A percentile compares a stretch with the other conserved stretches of the same genome.
These are phyloP conservation scores for Myriosclerotinia scirpicola DNA, from an alignment of 2,329 filamentous ascomycete genomes.

Conservation along the genomic window DNA sequence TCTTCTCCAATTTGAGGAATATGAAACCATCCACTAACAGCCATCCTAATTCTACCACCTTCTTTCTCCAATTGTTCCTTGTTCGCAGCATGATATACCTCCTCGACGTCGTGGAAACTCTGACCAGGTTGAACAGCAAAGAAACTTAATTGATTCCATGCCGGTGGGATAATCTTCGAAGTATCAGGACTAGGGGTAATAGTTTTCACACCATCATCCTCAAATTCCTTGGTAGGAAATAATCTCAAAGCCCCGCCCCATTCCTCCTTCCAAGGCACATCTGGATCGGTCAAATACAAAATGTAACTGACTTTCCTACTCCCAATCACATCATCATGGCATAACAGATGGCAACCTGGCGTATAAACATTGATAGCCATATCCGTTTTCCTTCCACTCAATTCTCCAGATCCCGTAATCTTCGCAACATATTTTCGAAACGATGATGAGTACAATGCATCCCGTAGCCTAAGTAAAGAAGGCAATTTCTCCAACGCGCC, in stretches of 20 bases:
- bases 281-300: constrained; percentile 90
- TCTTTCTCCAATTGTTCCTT: constrained; percentile 63
- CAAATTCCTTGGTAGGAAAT: constrained; percentile 68
- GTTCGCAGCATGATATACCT: constrained; percentile 76
- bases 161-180: constrained; percentile 81
- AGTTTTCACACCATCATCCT: constrained; percentile 70
- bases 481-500: constrained; percentile 82
- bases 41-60: constrained; percentile 84
- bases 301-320: constrained; percentile 95
- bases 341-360: constrained; percentile 90
- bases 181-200: constrained; percentile 78
- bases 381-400: constrained; percentile 93
- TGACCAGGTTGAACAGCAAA: constrained; percentile 98
- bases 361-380: constrained; percentile 99
- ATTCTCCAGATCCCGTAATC: constrained; percentile 80
- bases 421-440: constrained; percentile 88
- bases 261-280: constrained; percentile 81
- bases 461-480: constrained; percentile 85
- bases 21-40: constrained; percentile 98
- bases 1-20: constrained; percentile 95
- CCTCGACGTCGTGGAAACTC: constrained; percentile 98
- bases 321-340: constrained; percentile 99
- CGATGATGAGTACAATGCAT: constrained; percentile 85
- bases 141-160: constrained; percentile 97
- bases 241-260: constrained; percentile 92